These are phyloP conservation scores for Paramecium octaurelia DNA, from an alignment of 73 alveolate genomes.

Conservation along the genomic window DNA sequence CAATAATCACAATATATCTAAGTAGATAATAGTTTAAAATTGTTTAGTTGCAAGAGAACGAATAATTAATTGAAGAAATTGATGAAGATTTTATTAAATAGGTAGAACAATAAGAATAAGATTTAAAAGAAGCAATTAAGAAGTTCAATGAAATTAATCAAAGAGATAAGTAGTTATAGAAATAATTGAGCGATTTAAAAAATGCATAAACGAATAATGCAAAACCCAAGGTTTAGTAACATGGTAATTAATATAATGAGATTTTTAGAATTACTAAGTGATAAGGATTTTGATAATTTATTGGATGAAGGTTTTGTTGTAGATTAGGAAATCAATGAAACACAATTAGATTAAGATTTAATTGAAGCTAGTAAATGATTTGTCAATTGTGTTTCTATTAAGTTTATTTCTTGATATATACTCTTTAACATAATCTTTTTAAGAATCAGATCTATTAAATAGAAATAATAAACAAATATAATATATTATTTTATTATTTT, in stretches of 20 bases:
- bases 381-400: neutral
- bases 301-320: slow-evolving; percentile 30
- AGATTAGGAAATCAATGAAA: slow-evolving; percentile 22
- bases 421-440: neutral
- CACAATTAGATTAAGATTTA: neutral
- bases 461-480: neutral
- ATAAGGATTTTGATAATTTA: slow-evolving; percentile 24
- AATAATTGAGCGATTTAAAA: neutral
- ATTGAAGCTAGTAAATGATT: slow-evolving; percentile 31
- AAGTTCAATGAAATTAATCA: neutral
- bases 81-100: slow-evolving; percentile 27
- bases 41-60: slow-evolving; percentile 8
- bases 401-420: neutral
- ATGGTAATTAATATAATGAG: neutral
- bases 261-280: neutral
- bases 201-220: neutral
- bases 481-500: neutral
- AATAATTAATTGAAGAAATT: neutral
- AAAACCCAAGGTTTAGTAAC: neutral
- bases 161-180: neutral
- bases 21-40: neutral
- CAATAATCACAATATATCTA: neutral
- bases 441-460: neutral
- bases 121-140: neutral
- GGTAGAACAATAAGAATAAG: slow-evolving; percentile 15